Base-by-base conservation (phyloP, 2,329 filamentous ascomycete species). In the Calonectria naviculata region DNA sequence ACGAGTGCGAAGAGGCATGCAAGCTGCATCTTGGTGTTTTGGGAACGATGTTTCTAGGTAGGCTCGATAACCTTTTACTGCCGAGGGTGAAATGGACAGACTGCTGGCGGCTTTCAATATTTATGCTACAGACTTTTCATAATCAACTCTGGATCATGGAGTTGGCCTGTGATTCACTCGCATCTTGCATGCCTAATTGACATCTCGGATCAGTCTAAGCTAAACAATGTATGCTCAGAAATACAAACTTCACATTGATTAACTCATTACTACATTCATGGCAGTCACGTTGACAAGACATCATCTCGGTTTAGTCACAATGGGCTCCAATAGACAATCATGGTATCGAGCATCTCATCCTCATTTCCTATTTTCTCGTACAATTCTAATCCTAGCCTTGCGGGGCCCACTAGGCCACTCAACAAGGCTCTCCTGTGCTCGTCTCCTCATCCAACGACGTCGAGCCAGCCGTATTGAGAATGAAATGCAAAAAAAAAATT, bases 341-440 rank as follows among this genome's bases (percentile, higher is more conserved):
- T 36, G 31, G 49, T 44, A 68, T 71, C 58, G 49, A 72, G 68
- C 68, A 71, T 63, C 38, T 61, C 62, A 58, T 68, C 62, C 70
- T 78, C 76, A 70, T 78, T 76, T 73, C 68, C 75, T 78, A 76
- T 76, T 62, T 74, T 73, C 41, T 78, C 75, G 44, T 78, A 70
- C 73, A 68, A 70, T 67, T 70, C 38, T 72, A 67, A 74, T 68
- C 71, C 68, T 76, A 73, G 68, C 67, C 74, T 73, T 63, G 60
- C 15, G 26, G 38, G 31, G 65, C 67, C 67, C 31, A 36, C 24
- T 70, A 65, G 42, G 41, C 66, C 69, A 44, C 64, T 61, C 64
- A 67, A 47, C 49, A 73, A 74, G 56, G 66, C 71, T 61, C 62
- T 63, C 64, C 67, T 58, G 54, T 64, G 34, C 64, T 54, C 65